These are phyloP conservation scores for Xenosphaeropsis pyriputrescens DNA, from an alignment of 2,329 filamentous ascomycete species.

Conservation along the genomic window DNA sequence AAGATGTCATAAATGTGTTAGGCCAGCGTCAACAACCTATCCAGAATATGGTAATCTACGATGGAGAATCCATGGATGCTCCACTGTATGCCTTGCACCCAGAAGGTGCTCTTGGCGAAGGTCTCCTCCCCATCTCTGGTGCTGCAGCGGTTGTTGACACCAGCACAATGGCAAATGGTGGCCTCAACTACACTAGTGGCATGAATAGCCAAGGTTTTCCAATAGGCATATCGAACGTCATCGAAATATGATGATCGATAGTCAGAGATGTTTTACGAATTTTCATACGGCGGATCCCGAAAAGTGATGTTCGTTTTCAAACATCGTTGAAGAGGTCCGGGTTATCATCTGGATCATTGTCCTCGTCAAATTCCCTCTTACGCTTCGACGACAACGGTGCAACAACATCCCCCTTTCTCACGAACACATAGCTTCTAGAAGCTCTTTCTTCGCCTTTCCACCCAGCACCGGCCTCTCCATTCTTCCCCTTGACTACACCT, in stretches of 20 bases:
- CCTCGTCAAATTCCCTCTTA: conserved; percentile 11
- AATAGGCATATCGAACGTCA: too few species aligned
- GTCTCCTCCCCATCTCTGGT: conserved; percentile 23
- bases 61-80: conserved; percentile 67
- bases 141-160: conserved; percentile 8
- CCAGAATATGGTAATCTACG: conserved; percentile 87
- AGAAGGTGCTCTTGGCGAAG: conserved; percentile 35
- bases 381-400: conserved; percentile 17
- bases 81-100: conserved; percentile 75
- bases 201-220: not conserved
- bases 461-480: conserved; percentile 19
- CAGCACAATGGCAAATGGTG: conserved; percentile 1
- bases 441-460: conserved; percentile 37
- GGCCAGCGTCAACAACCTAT: conserved; percentile 86
- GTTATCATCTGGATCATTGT: conserved; percentile 14
- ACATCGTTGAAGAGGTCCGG: conserved; percentile 15
- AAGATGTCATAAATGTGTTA: conserved; percentile 95
- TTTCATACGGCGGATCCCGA: too few species aligned
- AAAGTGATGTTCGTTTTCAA: too few species aligned
- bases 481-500: conserved; percentile 41
- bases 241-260: too few species aligned
- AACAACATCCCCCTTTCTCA: conserved; percentile 36
- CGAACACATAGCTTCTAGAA: conserved; percentile 46
- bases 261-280: too few species aligned
- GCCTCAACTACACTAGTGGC: conserved; percentile 1